Percentiles rank a stretch among this genome's conserved stretches.
Conservation (phyloP, 208 protist species). For the Leishmania major region DNA sequence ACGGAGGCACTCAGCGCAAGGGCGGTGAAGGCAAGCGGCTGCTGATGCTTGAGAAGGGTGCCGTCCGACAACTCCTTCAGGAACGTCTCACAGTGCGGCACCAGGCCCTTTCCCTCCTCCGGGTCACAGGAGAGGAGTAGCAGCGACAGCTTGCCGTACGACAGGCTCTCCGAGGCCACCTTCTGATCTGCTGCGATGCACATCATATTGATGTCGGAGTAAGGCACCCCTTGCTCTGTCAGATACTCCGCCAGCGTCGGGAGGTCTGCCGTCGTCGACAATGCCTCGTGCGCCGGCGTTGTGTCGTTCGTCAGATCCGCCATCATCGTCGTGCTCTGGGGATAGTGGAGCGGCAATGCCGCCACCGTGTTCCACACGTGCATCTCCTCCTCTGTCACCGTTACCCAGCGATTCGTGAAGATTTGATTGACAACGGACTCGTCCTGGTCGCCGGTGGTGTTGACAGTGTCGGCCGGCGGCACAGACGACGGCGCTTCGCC, state of each 20-base stretch:
- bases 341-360: conserved; percentile 59
- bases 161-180: conserved; percentile 60
- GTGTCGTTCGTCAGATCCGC: conserved; percentile 36
- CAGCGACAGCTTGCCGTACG: conserved; percentile 76
- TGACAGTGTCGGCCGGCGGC: conserved; percentile 7
- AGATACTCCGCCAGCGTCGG: conserved; percentile 59
- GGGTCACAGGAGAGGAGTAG: conserved; percentile 63
- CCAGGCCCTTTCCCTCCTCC: conserved; percentile 31
- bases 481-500: conserved; percentile 3
- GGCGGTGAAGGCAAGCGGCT: conserved; percentile 60
- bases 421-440: conserved; percentile 48
- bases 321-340: conserved; percentile 36
- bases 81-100: conserved; percentile 37
- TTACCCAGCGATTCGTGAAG: conserved; percentile 59
- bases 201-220: conserved; percentile 67
- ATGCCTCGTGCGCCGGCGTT: conserved; percentile 18
- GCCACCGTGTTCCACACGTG: conserved; percentile 65
- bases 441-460: conserved; percentile 26
- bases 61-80: conserved; percentile 41
- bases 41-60: conserved; percentile 44
- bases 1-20: conserved; percentile 70
- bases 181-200: conserved; percentile 76
- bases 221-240: conserved; percentile 30
- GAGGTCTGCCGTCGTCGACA: conserved; percentile 28
- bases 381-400: conserved; percentile 62